Base-by-base conservation (phyloP, 1,284 basidiomycete genomes). In the Ceratobasidium sp. region DNA sequence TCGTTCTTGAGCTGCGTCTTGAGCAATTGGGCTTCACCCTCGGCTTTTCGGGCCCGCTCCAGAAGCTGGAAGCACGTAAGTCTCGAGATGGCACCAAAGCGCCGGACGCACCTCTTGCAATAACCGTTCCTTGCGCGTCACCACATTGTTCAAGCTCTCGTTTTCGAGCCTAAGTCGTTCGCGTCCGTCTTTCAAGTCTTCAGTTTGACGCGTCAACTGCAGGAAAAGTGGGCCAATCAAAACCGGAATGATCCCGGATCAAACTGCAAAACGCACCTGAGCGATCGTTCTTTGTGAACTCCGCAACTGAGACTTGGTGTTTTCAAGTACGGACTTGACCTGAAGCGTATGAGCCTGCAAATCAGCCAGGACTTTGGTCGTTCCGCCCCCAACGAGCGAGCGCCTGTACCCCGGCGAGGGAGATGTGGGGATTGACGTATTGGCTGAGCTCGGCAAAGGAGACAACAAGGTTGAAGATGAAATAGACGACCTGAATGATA, bases 131-230 rank as follows among this genome's bases (percentile, higher is more conserved):
- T 95, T 95, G 69, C 93, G 83, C 29, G 90, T 86, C 10, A 95
- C 87, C 17, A 94, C 92, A 73, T 92, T 91, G 74, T 92, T 92
- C 71, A 93, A 77, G 1, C 88, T 88, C 77, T 95, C 93, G 75
- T 93, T 94, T 79, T 95, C 93, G 58, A 92, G 77, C 67, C 91
- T 79, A 68, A 94, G 78, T 53, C 93, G 82, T 76, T 93, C 91
- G 72, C 93, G 84, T 0, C 87, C 88, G 75, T 93, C 92, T 74
- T 93, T 93, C 77, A 94, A 78, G 77, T 95, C 93, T 76, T 95
- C 93, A 49, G 87, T 88, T 77, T 91, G 88, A 50, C 92, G 81
- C 40, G 92, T 93, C 49, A 93, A 79, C 68, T 74, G 40, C 4
- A 15, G 3, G 20, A 7, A 31, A 34, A 27, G 15, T 45, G 17